Evolutionary conservation across 1,284 basidiomycete species (phyloP).

Genomic region (Ganoderma leucocontextum): DNA sequence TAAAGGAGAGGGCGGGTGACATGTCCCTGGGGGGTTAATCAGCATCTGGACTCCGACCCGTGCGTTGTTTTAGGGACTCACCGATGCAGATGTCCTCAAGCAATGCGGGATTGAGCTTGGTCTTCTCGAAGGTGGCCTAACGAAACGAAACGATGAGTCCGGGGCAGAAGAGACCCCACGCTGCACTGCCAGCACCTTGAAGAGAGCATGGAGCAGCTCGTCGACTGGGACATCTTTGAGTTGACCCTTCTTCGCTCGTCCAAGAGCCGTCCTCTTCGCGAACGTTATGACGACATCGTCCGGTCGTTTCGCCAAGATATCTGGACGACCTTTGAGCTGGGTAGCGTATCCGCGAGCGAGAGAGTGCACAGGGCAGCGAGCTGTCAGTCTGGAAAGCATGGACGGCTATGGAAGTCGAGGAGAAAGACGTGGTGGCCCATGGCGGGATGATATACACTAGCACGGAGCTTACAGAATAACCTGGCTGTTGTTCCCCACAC

Average conservation of each 20-base stretch:
- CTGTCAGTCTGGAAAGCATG: conserved; percentile 36
- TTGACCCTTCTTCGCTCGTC: conserved; percentile 82
- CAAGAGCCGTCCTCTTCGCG: conserved; percentile 82
- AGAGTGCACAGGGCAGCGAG: conserved; percentile 18
- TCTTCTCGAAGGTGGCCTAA: conserved; percentile 57
- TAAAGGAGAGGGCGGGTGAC: conserved; percentile 84
- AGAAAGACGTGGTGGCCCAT: conserved; percentile 10
- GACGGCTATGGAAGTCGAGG: conserved; percentile 14
- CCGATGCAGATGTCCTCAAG: conserved; percentile 87
- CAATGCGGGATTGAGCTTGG: conserved; percentile 59
- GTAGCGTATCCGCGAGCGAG: conserved; percentile 55
- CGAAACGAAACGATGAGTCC: conserved; percentile 18
- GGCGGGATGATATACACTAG: neutral
- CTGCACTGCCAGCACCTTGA: conserved; percentile 58
- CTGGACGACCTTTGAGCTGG: conserved; percentile 49
- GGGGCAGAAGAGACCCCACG: too few relatives aligned
- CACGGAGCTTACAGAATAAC: conserved; percentile 3
- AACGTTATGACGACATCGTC: conserved; percentile 90
- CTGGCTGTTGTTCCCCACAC: conserved; percentile 30
- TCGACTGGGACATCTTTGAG: conserved; percentile 81
- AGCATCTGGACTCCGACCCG: neutral
- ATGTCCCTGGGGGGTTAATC: conserved; percentile 62
- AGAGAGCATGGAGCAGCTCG: conserved; percentile 72
- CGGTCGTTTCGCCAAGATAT: conserved; percentile 68
- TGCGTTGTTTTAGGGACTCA: conserved; percentile 40